Percentiles rank a stretch among this genome's conserved stretches.
phyloP scores from a whole-genome alignment of 371 early-diverging fungal genomes.

The Mortierella sp. region DNA sequence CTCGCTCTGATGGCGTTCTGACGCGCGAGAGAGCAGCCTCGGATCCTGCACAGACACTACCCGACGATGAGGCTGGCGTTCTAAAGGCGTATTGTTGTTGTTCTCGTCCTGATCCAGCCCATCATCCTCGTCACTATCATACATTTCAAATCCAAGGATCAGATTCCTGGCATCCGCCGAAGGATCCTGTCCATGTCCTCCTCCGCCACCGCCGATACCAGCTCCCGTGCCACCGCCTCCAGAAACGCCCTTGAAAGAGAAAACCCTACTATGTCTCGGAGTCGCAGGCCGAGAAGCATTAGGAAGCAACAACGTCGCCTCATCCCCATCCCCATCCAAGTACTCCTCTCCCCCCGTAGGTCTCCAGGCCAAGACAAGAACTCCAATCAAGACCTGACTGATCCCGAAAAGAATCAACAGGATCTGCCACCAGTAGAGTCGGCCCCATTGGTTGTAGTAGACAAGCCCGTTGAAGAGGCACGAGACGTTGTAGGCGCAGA shows the following conservation, averaged over 20 bases:
- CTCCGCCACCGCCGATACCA: slow-evolving; percentile 2
- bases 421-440: slow-evolving; percentile 74
- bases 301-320: slow-evolving; percentile 41
- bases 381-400: slow-evolving; percentile 74
- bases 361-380: slow-evolving; percentile 75
- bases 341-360: slow-evolving; percentile 33
- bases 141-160: slow-evolving; percentile 57
- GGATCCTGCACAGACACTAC: slow-evolving; percentile 17
- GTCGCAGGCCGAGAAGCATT: slow-evolving; percentile 41
- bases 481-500: slow-evolving; percentile 83
- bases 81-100: neutral
- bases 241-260: slow-evolving; percentile 41
- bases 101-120: slow-evolving; percentile 4
- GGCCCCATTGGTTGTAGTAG: slow-evolving; percentile 84
- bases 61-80: neutral
- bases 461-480: slow-evolving; percentile 85
- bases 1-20: slow-evolving; percentile 16
- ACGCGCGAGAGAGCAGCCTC: slow-evolving; percentile 7
- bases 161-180: slow-evolving; percentile 43
- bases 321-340: slow-evolving; percentile 26
- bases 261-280: slow-evolving; percentile 42
- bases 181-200: slow-evolving; percentile 25
- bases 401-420: slow-evolving; percentile 77
- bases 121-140: slow-evolving; percentile 54
- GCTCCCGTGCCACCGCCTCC: slow-evolving; percentile 7